phyloP scores from a whole-genome alignment of 2,329 filamentous ascomycete species.

The Hypoxylon sp. region DNA sequence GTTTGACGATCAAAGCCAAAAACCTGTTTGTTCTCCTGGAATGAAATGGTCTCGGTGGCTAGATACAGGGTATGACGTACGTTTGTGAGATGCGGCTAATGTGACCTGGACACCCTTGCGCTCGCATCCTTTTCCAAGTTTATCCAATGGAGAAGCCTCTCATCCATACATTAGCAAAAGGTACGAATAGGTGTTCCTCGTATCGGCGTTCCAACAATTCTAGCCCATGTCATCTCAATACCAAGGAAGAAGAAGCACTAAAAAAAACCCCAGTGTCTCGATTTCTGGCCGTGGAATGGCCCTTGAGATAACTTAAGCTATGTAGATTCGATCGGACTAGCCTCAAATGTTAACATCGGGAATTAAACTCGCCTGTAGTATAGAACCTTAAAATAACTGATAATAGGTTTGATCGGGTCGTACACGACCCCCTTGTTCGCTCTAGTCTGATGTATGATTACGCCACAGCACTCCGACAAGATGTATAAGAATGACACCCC shows the following conservation, averaged over 20 bases:
- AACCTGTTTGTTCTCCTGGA: slow-evolving; percentile 33
- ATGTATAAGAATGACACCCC: slow-evolving; percentile 28
- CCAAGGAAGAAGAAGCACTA: not conserved
- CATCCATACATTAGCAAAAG: slow-evolving; percentile 9
- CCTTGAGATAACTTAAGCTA: not conserved
- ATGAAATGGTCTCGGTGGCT: slow-evolving; percentile 25
- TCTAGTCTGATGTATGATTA: slow-evolving; percentile 33
- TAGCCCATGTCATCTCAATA: slow-evolving; percentile 17
- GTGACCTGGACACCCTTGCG: slow-evolving; percentile 27
- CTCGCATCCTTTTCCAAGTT: slow-evolving; percentile 5
- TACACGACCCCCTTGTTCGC: slow-evolving; percentile 21
- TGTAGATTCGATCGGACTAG: not conserved
- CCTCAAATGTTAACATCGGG: slow-evolving; percentile 5
- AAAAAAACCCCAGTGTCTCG: not conserved
- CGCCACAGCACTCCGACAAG: slow-evolving; percentile 24
- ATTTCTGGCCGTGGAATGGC: not conserved
- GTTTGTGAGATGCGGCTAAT: slow-evolving; percentile 41
- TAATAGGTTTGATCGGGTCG: slow-evolving; percentile 30
- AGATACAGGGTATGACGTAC: slow-evolving; percentile 39
- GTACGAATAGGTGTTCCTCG: not conserved
- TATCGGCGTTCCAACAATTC: slow-evolving; percentile 1
- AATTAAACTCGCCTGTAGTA: slow-evolving; percentile 12
- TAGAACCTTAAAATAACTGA: slow-evolving; percentile 14
- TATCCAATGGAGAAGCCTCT: slow-evolving; percentile 29
- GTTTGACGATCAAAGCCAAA: slow-evolving; percentile 15